These are phyloP conservation scores for Sanguinoderma infundibulare DNA, from an alignment of 1,284 basidiomycete species.

Conservation along the genomic window DNA sequence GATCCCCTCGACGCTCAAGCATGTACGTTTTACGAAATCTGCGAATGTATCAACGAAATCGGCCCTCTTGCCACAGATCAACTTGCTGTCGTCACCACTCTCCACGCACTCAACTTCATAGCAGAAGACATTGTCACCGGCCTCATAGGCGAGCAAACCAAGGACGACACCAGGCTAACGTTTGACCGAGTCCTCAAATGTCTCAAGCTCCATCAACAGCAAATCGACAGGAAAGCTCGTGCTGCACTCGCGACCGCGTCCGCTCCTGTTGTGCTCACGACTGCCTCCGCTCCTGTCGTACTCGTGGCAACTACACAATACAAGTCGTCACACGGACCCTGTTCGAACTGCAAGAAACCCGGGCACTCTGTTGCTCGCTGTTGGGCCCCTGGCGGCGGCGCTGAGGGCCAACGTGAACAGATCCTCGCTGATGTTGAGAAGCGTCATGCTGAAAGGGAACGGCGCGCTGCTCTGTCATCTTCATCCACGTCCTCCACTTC, in stretches of 20 bases:
- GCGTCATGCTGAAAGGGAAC: too few relatives aligned
- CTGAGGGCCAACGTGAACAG: neutral
- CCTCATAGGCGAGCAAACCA: constrained; percentile 7
- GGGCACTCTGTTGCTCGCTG: neutral
- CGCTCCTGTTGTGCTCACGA: neutral
- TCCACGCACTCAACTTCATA: constrained; percentile 11
- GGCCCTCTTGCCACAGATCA: constrained; percentile 9
- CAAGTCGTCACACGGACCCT: too few relatives aligned
- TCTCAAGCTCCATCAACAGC: constrained; percentile 13
- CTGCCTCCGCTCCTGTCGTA: too few relatives aligned
- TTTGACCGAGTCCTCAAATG: neutral
- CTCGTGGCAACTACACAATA: neutral
- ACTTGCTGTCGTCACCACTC: constrained; percentile 8
- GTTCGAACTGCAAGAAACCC: neutral
- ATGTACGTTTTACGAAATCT: neutral
- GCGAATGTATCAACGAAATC: constrained; percentile 18
- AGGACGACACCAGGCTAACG: neutral
- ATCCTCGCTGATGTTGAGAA: too few relatives aligned
- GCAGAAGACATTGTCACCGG: constrained; percentile 8
- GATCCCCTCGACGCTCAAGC: neutral
- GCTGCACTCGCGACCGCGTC: neutral
- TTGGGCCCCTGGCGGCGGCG: neutral
- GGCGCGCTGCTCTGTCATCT: constrained; percentile 7
- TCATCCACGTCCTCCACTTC: too few relatives aligned
- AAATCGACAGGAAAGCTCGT: constrained; percentile 6